These are phyloP conservation scores for Boletus huronensis DNA, from an alignment of 768 basidiomycete species.

Conservation along the genomic window DNA sequence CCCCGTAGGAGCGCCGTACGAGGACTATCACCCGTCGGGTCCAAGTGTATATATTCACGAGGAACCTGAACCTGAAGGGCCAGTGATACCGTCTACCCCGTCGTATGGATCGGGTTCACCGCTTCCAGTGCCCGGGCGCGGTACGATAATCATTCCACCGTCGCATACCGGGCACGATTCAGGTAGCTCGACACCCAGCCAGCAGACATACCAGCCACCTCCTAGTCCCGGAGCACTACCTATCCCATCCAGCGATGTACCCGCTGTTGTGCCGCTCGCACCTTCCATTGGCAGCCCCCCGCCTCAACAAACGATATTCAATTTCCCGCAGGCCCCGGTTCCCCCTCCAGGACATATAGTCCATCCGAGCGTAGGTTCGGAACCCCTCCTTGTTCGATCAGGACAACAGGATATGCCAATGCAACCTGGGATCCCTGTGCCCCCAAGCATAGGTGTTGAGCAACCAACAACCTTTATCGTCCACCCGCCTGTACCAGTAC, in stretches of 20 bases:
- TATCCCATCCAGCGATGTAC: slow-evolving; percentile 11
- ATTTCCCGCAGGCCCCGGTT: slow-evolving; percentile 2
- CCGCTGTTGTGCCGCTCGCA: slow-evolving; percentile 17
- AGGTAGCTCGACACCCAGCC: slow-evolving; percentile 25
- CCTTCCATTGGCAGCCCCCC: slow-evolving; percentile 7
- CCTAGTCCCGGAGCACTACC: slow-evolving; percentile 12
- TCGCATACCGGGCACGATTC: slow-evolving; percentile 12
- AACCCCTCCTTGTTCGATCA: background rate
- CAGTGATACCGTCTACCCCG: slow-evolving; percentile 23
- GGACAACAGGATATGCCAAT: background rate
- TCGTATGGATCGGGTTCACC: slow-evolving; percentile 13
- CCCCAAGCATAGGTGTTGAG: slow-evolving; percentile 1
- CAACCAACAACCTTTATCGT: slow-evolving; percentile 16
- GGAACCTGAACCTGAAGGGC: slow-evolving; percentile 14
- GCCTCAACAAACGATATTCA: slow-evolving; percentile 14
- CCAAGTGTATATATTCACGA: slow-evolving; percentile 8
- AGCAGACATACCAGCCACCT: slow-evolving; percentile 18
- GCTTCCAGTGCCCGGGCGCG: slow-evolving; percentile 19
- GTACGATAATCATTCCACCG: slow-evolving; percentile 13
- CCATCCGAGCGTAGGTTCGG: background rate
- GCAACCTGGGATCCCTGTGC: slow-evolving; percentile 2
- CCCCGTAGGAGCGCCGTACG: slow-evolving; percentile 31
- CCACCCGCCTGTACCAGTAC: slow-evolving; percentile 13
- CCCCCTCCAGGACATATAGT: slow-evolving; percentile 25
- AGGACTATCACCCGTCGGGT: background rate